phyloP scores from a whole-genome alignment of 176 grass and related monocot genomes.

The Rhynchospora pubera region DNA sequence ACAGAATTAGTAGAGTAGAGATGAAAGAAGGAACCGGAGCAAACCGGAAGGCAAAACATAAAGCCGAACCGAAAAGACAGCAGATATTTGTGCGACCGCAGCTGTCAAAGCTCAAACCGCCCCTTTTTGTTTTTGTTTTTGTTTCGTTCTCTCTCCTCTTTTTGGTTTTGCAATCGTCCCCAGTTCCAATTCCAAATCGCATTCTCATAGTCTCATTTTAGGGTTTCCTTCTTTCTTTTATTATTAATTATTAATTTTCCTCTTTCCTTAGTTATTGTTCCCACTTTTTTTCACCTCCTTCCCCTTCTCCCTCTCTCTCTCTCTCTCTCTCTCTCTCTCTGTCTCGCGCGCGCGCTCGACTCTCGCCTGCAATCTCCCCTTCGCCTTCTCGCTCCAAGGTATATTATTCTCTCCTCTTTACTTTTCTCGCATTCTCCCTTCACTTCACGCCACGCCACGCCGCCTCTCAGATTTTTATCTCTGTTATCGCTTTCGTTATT shows the following conservation, averaged over 20 bases:
- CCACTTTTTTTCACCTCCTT: not conserved
- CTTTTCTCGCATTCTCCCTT: not conserved
- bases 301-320: too few species aligned
- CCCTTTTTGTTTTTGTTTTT: not conserved
- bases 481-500: too few species aligned
- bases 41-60: not conserved
- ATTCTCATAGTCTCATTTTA: not conserved
- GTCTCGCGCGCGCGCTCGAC: not conserved
- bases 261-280: not conserved
- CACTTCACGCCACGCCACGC: not conserved
- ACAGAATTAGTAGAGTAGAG: too few species aligned
- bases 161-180: not conserved
- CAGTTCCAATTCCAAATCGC: not conserved
- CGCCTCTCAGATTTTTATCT: not conserved
- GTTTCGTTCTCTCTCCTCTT: not conserved
- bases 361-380: not conserved
- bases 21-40: too few species aligned
- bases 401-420: not conserved
- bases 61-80: not conserved
- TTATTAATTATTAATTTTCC: not conserved
- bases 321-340: too few species aligned
- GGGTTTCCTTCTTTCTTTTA: slow-evolving; percentile 20
- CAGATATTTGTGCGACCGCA: slow-evolving; percentile 1
- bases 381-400: slow-evolving; percentile 8
- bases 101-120: not conserved